These are phyloP conservation scores for Malassezia sp. DNA, from an alignment of 1,284 basidiomycete genomes.

Conservation along the genomic window DNA sequence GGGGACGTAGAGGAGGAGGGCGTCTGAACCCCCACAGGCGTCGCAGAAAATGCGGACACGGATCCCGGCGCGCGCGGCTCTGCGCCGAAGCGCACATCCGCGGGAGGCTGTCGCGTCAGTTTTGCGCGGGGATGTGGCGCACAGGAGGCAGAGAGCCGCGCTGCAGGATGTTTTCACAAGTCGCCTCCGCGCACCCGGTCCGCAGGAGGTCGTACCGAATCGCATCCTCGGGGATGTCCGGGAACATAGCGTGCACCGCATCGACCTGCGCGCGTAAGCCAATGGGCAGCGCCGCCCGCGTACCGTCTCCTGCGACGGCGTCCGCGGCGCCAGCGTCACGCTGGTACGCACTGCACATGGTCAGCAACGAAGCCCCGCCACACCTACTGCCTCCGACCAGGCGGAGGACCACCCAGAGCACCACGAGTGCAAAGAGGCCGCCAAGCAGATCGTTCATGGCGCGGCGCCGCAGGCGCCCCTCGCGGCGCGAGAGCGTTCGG, in stretches of 20 bases:
- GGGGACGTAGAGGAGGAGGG: neutral
- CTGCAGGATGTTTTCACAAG: constrained; percentile 34
- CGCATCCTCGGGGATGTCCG: constrained; percentile 32
- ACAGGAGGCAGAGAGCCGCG: constrained; percentile 30
- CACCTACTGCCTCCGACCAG: constrained; percentile 23
- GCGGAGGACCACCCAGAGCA: constrained; percentile 35
- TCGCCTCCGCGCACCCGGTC: constrained; percentile 31
- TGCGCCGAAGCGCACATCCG: neutral
- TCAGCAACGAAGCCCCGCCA: constrained; percentile 15
- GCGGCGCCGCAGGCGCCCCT: too few species aligned
- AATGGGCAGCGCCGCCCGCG: neutral
- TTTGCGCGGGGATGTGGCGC: neutral
- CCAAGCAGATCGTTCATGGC: constrained; percentile 42
- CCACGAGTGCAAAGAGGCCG: constrained; percentile 31
- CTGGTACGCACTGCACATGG: too few species aligned
- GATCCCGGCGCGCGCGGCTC: too few species aligned
- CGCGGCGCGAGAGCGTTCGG: neutral
- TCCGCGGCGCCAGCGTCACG: too few species aligned
- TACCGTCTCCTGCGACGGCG: constrained; percentile 25
- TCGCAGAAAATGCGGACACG: neutral
- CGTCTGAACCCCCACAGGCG: too few species aligned
- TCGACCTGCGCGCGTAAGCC: constrained; percentile 17
- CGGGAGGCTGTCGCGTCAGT: neutral
- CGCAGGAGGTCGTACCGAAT: constrained; percentile 36
- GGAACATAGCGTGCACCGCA: constrained; percentile 34